These are phyloP conservation scores for Thelonectria rubi DNA, from an alignment of 2,329 filamentous ascomycete species.

Conservation along the genomic window DNA sequence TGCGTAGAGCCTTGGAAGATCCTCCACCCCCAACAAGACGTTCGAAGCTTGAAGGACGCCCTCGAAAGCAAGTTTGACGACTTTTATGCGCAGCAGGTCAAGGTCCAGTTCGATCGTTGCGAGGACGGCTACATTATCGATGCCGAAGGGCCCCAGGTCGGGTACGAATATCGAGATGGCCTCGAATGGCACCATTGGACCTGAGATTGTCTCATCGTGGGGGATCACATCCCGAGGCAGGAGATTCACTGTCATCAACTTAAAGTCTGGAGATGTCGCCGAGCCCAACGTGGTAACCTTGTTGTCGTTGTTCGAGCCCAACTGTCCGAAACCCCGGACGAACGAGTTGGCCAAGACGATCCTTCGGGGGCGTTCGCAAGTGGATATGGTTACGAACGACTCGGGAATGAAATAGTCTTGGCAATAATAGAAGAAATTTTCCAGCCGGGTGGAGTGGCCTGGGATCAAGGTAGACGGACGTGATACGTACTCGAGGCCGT, in stretches of 20 bases:
- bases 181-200: slow-evolving; percentile 44
- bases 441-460: slow-evolving; percentile 24
- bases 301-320: background rate
- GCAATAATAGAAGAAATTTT: slow-evolving; percentile 21
- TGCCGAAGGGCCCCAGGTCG: slow-evolving; percentile 62
- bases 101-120: slow-evolving; percentile 63
- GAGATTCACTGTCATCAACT: background rate
- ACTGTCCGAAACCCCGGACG: background rate
- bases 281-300: slow-evolving; percentile 1
- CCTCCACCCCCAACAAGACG: slow-evolving; percentile 63
- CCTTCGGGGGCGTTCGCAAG: background rate
- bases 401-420: slow-evolving; percentile 3
- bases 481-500: slow-evolving; percentile 10
- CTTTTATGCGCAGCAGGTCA: slow-evolving; percentile 60
- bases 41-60: slow-evolving; percentile 61
- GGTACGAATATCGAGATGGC: slow-evolving; percentile 41
- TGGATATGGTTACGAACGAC: slow-evolving; percentile 12
- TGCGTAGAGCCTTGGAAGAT: slow-evolving; percentile 66
- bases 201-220: slow-evolving; percentile 19
- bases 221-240: background rate
- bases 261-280: background rate
- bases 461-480: slow-evolving; percentile 11
- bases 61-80: slow-evolving; percentile 57
- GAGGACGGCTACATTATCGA: slow-evolving; percentile 64
- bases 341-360: background rate